These are phyloP conservation scores for Chlorella sp. DNA, from an alignment of 139 green algal species.

Conservation along the genomic window DNA sequence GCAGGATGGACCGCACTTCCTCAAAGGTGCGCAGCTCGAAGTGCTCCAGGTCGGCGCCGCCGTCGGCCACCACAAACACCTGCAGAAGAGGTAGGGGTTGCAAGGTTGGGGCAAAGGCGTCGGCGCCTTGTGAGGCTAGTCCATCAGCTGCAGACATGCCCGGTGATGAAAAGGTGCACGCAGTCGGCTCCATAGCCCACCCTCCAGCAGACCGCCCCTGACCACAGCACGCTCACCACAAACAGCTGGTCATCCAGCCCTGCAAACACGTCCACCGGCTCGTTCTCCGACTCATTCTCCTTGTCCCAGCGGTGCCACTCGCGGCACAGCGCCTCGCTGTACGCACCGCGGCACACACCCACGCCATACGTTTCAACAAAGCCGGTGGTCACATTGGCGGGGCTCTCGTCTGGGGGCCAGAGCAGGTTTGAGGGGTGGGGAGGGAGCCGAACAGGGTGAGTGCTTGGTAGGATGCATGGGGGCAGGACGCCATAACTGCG, in stretches of 20 bases:
- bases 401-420: not conserved
- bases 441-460: not conserved
- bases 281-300: constrained; percentile 80
- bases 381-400: constrained; percentile 62
- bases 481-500: too few species aligned
- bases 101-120: too few species aligned
- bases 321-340: constrained; percentile 50
- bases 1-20: constrained; percentile 84
- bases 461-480: not conserved
- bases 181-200: too few species aligned
- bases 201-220: too few species aligned
- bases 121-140: too few species aligned
- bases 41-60: constrained; percentile 91
- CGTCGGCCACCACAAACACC: constrained; percentile 77
- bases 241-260: constrained; percentile 53
- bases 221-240: constrained; percentile 25
- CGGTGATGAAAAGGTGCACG: too few species aligned
- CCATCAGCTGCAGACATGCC: too few species aligned
- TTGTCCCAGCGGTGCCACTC: constrained; percentile 79
- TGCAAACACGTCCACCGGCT: constrained; percentile 67
- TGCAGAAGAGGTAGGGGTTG: not conserved
- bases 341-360: constrained; percentile 70
- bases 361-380: constrained; percentile 82
- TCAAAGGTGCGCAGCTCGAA: constrained; percentile 72
- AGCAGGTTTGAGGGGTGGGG: too few species aligned